Conservation (phyloP, 1,284 basidiomycete genomes). For the Termitomyces sp. region DNA sequence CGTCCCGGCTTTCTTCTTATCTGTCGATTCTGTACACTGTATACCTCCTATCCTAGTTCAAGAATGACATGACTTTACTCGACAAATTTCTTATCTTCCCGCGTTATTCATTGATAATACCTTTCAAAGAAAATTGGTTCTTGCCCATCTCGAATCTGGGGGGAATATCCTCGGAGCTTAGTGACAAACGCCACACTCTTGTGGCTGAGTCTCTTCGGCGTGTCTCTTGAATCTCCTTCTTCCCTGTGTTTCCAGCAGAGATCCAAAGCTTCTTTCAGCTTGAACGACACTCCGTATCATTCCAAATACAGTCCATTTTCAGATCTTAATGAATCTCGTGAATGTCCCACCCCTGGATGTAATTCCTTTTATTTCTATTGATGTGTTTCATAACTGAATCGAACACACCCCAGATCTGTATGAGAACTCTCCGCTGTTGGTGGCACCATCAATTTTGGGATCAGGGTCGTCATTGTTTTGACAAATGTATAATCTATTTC, state of each 20-base stretch:
- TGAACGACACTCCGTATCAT: background rate
- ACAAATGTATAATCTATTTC: background rate
- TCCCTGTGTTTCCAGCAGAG: too few relatives aligned
- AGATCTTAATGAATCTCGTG: background rate
- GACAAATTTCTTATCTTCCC: background rate
- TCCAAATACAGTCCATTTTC: background rate
- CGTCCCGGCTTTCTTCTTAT: background rate
- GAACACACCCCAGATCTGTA: background rate
- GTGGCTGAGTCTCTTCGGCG: background rate
- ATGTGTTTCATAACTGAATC: slow-evolving; percentile 9
- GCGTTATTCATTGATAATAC: background rate
- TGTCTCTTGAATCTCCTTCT: background rate
- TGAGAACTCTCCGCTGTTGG: background rate
- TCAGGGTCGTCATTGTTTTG: background rate
- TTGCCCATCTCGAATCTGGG: background rate
- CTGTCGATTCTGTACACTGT: background rate
- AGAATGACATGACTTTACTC: background rate
- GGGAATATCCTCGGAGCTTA: background rate
- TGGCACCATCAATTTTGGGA: background rate
- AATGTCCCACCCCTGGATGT: background rate
- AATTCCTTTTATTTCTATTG: background rate
- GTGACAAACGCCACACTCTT: slow-evolving; percentile 6
- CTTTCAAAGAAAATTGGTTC: background rate
- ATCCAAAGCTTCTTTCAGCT: background rate
- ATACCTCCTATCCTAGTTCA: background rate